These are phyloP conservation scores for Tardiomyces digboiensis DNA, from an alignment of 1,139 yeast species.

Conservation along the genomic window DNA sequence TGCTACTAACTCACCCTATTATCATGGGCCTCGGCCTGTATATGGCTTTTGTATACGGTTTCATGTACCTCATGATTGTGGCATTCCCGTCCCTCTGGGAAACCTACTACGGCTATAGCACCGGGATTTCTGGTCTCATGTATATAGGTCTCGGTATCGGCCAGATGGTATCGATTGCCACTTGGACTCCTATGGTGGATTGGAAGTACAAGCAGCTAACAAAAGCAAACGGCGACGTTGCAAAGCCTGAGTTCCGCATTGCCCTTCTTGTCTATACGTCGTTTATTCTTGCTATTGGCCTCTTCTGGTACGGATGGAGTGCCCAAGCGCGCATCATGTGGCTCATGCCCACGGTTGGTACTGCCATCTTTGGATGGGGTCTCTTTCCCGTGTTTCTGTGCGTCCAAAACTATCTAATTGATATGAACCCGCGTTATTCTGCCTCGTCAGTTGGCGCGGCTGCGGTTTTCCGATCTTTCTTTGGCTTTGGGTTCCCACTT, in stretches of 20 bases:
- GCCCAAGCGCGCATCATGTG: conserved; percentile 39
- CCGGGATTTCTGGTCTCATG: conserved; percentile 49
- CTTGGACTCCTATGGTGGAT: conserved; percentile 38
- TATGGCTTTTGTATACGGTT: conserved; percentile 57
- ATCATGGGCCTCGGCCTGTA: conserved; percentile 49
- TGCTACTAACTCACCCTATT: conserved; percentile 51
- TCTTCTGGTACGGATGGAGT: conserved; percentile 58
- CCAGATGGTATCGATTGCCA: conserved; percentile 30
- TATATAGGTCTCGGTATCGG: conserved; percentile 45
- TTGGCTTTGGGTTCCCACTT: conserved; percentile 43
- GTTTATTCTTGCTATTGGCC: conserved; percentile 39
- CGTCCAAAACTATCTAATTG: conserved; percentile 51
- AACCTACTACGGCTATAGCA: conserved; percentile 35
- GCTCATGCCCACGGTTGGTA: conserved; percentile 51
- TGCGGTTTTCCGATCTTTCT: conserved; percentile 47
- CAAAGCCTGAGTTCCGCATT: conserved; percentile 47
- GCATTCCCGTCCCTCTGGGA: conserved; percentile 48
- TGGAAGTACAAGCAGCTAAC: conserved; percentile 23
- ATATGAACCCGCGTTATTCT: conserved; percentile 55
- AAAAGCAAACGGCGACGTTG: conserved; percentile 35
- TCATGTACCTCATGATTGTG: conserved; percentile 51
- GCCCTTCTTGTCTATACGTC: conserved; percentile 38
- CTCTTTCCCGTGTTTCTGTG: conserved; percentile 50
- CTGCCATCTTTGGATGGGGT: conserved; percentile 46
- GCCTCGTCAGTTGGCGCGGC: conserved; percentile 53